Conservation (phyloP, 179 eudicot species). For the Corrigiola litoralis region DNA sequence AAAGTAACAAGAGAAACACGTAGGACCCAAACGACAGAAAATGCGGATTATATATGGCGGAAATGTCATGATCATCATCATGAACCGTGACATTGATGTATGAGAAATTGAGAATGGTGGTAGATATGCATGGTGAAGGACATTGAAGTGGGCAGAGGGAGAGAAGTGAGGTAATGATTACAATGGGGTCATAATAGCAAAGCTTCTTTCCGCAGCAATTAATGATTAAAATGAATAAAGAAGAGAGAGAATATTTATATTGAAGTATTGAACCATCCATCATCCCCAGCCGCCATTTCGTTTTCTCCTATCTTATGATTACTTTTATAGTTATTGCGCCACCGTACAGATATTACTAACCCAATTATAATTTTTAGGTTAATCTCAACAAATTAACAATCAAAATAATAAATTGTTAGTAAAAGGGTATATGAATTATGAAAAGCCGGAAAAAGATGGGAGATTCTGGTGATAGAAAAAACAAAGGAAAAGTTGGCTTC, state of each 20-base stretch:
- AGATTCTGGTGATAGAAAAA: not conserved
- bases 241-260: not conserved
- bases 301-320: conserved; percentile 10
- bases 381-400: not conserved
- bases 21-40: not conserved
- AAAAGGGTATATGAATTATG: not conserved
- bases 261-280: not conserved
- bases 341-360: not conserved
- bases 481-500: not conserved
- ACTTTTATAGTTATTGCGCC: not conserved
- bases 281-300: conserved; percentile 60
- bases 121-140: not conserved
- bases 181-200: conserved; percentile 36
- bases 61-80: conserved; percentile 6
- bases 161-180: conserved; percentile 28
- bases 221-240: conserved; percentile 15
- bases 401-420: not conserved
- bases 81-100: conserved; percentile 10
- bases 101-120: conserved; percentile 9
- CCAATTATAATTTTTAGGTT: not conserved
- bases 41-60: not conserved
- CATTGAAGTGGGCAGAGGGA: not conserved
- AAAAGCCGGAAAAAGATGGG: not conserved
- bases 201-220: conserved; percentile 22
- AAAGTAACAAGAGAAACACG: not conserved